Conservation (phyloP, 305 asterid genomes). For the Fraxinus albicans region DNA sequence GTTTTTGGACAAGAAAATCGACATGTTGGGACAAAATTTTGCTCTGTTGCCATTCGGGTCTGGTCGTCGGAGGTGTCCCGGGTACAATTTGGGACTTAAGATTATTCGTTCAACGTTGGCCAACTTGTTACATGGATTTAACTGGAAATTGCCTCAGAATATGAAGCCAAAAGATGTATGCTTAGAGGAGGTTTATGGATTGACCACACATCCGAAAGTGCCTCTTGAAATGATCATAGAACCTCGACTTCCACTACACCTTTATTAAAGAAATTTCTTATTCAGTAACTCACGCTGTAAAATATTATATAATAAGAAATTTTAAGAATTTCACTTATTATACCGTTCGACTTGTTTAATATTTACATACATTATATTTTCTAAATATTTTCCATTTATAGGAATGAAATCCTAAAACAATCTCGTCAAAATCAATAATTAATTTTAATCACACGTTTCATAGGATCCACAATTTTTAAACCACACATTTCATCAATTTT, state of each 20-base stretch:
- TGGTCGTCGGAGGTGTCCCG: slow-evolving; percentile 43
- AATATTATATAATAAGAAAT: not conserved
- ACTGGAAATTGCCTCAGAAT: slow-evolving; percentile 22
- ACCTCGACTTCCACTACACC: slow-evolving; percentile 24
- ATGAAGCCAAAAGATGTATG: slow-evolving; percentile 27
- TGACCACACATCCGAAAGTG: slow-evolving; percentile 32
- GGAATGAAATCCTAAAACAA: not conserved
- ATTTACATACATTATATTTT: not conserved
- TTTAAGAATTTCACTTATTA: not conserved
- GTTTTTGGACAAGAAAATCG: slow-evolving; percentile 22
- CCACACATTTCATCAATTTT: no score
- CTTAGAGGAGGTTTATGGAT: slow-evolving; percentile 36
- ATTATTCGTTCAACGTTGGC: slow-evolving; percentile 28
- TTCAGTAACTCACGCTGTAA: not conserved
- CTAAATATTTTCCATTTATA: not conserved
- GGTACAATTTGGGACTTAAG: slow-evolving; percentile 27
- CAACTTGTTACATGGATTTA: slow-evolving; percentile 38
- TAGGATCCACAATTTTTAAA: no score
- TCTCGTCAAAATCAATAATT: not conserved
- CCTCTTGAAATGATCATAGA: slow-evolving; percentile 24
- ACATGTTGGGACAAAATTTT: slow-evolving; percentile 26
- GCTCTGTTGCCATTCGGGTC: slow-evolving; percentile 39
- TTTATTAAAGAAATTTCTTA: slow-evolving; percentile 16
- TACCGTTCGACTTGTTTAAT: not conserved
- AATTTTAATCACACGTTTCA: no score